Base-by-base conservation (phyloP, 495 filamentous ascomycete genomes). In the Aspergillus asperescens region DNA sequence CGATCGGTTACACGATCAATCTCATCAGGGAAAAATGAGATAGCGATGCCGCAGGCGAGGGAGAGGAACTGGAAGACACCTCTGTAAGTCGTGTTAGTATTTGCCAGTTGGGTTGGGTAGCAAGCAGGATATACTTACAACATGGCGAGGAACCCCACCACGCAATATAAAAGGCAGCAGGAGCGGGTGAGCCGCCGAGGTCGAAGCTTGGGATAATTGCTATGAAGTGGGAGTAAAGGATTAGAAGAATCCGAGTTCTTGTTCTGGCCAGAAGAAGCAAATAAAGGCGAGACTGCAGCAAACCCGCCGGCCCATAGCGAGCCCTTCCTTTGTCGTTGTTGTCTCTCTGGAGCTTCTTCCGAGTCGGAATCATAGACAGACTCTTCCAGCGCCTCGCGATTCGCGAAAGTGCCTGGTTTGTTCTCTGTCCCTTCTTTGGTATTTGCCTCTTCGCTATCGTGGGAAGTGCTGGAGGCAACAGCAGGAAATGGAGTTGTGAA, bases 21-120 rank as follows among this genome's bases (percentile, higher is more conserved):
- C 50, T 85, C 76, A 45, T 82, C 70, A 7, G 79, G 76, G 63
- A 82, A 81, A 55, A 85, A 64, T 13, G 76, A 64, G 32, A 75
- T 75, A 16, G 73, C 69, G 24, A 83, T 69, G 24, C 70, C 69
- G 37, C 77, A 70, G 31, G 75, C 53, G n/a, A 86, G 66, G 20
- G 72, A 73, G 52, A 80, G 59, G 8, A 75, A 66, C 54, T 78
- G 75, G 20, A 78, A 56, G 24, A 77, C 42, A 24, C 76, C 76
- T 38, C 76, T 79, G 50, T 7, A 1, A 22, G 32, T 13, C 1
- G 2, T 24, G 29, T 47, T 16, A 47, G 44, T 24, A 15, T n/a
- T 2, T 25, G 28, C 2, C 12, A 29, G 8, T 1, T 16, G 22
- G 18, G 7, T 24, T 16, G 22, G 18, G 7, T 24, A 15, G 16